Evolutionary conservation across 2,329 filamentous ascomycete genomes (phyloP).

Genomic region (Periconia macrospinosa): DNA sequence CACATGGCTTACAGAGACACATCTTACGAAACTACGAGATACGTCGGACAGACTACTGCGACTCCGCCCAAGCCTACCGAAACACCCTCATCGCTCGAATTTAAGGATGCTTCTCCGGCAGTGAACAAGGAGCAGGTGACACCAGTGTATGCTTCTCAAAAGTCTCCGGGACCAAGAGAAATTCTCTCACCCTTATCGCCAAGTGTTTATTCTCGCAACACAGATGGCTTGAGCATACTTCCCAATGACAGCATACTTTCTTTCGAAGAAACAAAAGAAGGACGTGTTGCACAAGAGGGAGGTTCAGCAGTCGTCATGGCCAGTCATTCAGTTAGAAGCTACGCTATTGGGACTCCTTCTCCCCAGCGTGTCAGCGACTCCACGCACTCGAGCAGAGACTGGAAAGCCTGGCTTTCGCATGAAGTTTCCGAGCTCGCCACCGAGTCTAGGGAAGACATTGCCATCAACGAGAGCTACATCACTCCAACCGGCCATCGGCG

Average conservation of each 20-base stretch:
- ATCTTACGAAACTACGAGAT: background rate
- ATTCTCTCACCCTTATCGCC: slow-evolving; percentile 44
- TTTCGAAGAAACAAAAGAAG: slow-evolving; percentile 15
- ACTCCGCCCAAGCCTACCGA: slow-evolving; percentile 1
- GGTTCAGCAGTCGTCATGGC: slow-evolving; percentile 48
- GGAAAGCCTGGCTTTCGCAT: slow-evolving; percentile 51
- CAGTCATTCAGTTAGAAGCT: slow-evolving; percentile 48
- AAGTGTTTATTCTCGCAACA: slow-evolving; percentile 51
- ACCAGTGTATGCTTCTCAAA: background rate
- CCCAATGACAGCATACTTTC: slow-evolving; percentile 39
- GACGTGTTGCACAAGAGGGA: slow-evolving; percentile 11
- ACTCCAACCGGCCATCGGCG: slow-evolving; percentile 14
- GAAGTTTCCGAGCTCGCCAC: slow-evolving; percentile 45
- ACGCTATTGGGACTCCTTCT: slow-evolving; percentile 40
- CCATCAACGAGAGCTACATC: slow-evolving; percentile 26
- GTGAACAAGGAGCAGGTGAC: background rate
- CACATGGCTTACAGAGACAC: slow-evolving; percentile 1
- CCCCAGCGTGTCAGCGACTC: slow-evolving; percentile 21
- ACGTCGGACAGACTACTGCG: background rate
- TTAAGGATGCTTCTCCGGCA: slow-evolving; percentile 4
- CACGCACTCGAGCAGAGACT: slow-evolving; percentile 45
- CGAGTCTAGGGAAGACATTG: slow-evolving; percentile 24
- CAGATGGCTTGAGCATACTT: slow-evolving; percentile 41
- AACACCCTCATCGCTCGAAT: background rate
- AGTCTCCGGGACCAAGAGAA: slow-evolving; percentile 10